A percentile compares a stretch with the other conserved stretches of the same genome.
These are phyloP conservation scores for Tulasnella calospora DNA, from an alignment of 768 basidiomycete species.

Conservation along the genomic window DNA sequence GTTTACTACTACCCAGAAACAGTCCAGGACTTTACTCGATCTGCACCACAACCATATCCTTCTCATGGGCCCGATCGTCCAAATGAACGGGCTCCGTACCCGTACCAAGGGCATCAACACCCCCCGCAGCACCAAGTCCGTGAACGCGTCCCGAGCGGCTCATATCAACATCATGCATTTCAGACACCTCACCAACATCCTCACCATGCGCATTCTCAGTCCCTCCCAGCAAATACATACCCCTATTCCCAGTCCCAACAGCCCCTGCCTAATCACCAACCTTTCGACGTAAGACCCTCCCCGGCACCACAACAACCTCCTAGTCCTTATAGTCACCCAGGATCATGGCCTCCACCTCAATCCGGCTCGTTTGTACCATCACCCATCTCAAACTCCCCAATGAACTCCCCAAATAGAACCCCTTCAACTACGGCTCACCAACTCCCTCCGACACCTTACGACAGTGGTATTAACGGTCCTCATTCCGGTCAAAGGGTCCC, in stretches of 20 bases:
- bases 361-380: not conserved
- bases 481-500: not conserved
- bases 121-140: conserved; percentile 8
- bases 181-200: conserved; percentile 4
- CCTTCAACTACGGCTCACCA: not conserved
- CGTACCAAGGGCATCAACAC: not conserved
- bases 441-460: not conserved
- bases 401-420: not conserved
- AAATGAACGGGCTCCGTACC: not conserved
- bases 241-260: conserved; percentile 14
- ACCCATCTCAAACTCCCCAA: not conserved
- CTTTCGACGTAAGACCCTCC: not conserved
- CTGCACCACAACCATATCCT: conserved; percentile 2
- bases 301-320: not conserved
- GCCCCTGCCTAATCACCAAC: not conserved
- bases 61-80: not conserved
- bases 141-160: conserved; percentile 15
- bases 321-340: not conserved
- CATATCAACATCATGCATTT: not conserved
- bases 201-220: conserved; percentile 19
- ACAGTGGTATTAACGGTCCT: not conserved
- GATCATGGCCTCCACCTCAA: not conserved
- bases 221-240: conserved; percentile 11
- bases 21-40: not conserved
- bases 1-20: conserved; percentile 25